Percentiles rank a stretch among this genome's conserved stretches.
Conservation (phyloP, 2,329 filamentous ascomycete species). For the Pseudocercospora fijiensis region DNA sequence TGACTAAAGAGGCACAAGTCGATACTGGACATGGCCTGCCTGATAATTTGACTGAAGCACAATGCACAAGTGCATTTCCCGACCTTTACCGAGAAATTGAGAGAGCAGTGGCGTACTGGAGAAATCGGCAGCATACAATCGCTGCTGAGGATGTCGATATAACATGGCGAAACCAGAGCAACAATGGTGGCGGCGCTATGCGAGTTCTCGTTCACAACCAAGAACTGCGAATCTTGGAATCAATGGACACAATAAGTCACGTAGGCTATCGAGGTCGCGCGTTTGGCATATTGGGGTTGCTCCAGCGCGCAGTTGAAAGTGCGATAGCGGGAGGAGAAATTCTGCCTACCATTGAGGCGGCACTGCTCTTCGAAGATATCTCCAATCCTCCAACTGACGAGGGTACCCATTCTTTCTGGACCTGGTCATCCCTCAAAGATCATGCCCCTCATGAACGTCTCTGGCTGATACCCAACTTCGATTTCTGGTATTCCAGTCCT, state of each 20-base stretch:
- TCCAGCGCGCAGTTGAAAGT: conserved; percentile 22
- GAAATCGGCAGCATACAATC: conserved; percentile 15
- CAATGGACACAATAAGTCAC: conserved; percentile 15
- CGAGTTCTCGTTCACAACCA: conserved; percentile 25
- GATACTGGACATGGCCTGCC: background rate
- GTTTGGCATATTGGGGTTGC: conserved; percentile 18
- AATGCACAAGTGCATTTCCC: conserved; percentile 53
- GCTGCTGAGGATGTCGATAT: conserved; percentile 21
- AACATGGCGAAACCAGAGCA: conserved; percentile 31
- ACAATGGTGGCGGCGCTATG: conserved; percentile 19
- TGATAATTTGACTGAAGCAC: conserved; percentile 21
- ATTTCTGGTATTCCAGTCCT: conserved; percentile 16
- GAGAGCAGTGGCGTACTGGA: conserved; percentile 36
- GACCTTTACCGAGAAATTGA: conserved; percentile 47
- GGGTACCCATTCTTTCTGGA: conserved; percentile 19
- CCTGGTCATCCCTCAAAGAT: conserved; percentile 12
- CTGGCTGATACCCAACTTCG: conserved; percentile 22
- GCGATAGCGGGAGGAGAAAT: conserved; percentile 20
- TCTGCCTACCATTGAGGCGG: conserved; percentile 26
- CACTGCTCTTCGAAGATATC: conserved; percentile 21
- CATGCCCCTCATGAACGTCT: conserved; percentile 7
- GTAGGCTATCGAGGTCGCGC: conserved; percentile 16
- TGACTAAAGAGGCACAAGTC: background rate
- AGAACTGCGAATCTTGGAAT: conserved; percentile 25
- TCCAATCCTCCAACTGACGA: conserved; percentile 17